phyloP scores from a whole-genome alignment of 441 rosid species.

The Syzygium syzygioides region DNA sequence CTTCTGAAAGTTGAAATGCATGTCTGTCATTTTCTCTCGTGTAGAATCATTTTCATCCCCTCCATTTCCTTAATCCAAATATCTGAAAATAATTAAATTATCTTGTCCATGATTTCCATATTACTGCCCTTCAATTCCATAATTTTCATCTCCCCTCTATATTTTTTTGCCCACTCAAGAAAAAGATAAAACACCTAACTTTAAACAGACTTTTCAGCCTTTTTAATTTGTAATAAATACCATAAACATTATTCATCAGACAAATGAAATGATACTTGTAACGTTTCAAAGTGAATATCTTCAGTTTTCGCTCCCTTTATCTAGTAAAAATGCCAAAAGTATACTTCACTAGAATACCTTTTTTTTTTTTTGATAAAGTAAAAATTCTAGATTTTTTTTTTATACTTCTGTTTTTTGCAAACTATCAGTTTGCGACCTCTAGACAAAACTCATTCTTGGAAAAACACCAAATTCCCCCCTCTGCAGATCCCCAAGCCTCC shows the following conservation, averaged over 20 bases:
- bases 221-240: background rate
- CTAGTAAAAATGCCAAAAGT: background rate
- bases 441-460: background rate
- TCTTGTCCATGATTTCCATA: background rate
- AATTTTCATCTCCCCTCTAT: background rate
- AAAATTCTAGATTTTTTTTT: too few species aligned
- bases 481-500: background rate
- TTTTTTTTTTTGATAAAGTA: too few species aligned
- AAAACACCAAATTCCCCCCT: background rate
- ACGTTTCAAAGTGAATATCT: background rate
- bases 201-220: background rate
- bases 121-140: background rate
- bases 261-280: background rate
- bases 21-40: background rate
- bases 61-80: background rate
- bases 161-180: background rate
- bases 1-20: background rate
- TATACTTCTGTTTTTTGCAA: background rate
- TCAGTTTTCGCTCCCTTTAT: background rate
- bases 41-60: background rate
- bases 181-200: background rate
- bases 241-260: background rate
- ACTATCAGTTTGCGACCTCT: background rate
- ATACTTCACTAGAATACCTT: background rate
- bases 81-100: background rate